Evolutionary conservation across 1,139 yeast genomes (phyloP).

Genomic region (Scheffersomyces parashehatae): DNA sequence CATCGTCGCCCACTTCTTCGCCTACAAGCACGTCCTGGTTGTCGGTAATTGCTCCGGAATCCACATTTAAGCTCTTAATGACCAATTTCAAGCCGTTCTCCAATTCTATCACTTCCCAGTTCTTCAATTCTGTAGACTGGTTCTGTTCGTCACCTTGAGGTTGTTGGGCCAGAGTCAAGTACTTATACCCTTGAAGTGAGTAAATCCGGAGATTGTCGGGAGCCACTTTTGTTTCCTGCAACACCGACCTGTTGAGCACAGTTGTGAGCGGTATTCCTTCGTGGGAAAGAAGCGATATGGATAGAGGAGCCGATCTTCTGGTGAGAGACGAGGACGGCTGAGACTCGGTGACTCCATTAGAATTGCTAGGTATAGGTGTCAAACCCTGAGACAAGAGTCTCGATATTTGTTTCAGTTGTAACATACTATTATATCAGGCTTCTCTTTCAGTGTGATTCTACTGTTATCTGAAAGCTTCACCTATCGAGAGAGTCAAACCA

Average conservation of each 20-base stretch:
- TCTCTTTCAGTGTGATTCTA: no score
- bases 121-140: conserved; percentile 4
- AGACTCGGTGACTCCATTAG: background rate
- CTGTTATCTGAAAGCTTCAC: no score
- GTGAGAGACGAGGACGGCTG: conserved; percentile 9
- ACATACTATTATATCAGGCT: conserved; percentile 26
- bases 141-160: conserved; percentile 8
- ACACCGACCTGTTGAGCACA: conserved; percentile 21
- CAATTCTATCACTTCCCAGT: conserved; percentile 37
- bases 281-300: conserved; percentile 44
- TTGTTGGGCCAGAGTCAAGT: conserved; percentile 24
- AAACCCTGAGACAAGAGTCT: conserved; percentile 44
- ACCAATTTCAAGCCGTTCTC: conserved; percentile 32
- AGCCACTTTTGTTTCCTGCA: conserved; percentile 16
- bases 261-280: conserved; percentile 46
- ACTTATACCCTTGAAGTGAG: conserved; percentile 44
- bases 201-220: conserved; percentile 47
- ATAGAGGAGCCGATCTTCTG: conserved; percentile 29
- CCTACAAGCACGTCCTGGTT: conserved; percentile 6
- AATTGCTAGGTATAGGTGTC: conserved; percentile 20
- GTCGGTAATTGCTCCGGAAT: conserved; percentile 5
- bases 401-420: conserved; percentile 48
- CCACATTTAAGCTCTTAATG: conserved; percentile 23
- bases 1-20: conserved; percentile 5
- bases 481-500: no score